A percentile compares a stretch with the other conserved stretches of the same genome.
phyloP scores from a whole-genome alignment of 2,329 filamentous ascomycete genomes.

The Calycina herbarum region DNA sequence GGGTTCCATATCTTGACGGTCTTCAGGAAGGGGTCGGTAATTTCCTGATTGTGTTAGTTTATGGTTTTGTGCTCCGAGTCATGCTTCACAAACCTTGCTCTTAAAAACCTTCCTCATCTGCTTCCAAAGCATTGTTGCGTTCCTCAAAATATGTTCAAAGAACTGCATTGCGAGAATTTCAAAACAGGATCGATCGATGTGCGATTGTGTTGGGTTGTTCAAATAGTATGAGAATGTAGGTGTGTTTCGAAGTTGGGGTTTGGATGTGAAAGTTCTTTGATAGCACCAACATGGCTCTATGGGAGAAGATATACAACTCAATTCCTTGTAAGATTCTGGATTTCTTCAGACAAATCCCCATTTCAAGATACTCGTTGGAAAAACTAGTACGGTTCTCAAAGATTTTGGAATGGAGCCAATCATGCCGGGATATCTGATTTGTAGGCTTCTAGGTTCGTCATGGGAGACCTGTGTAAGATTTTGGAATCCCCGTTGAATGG shows the following conservation, averaged over 20 bases:
- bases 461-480: not conserved
- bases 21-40: conserved; percentile 15
- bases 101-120: not conserved
- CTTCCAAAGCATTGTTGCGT: not conserved
- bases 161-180: not conserved
- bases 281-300: not conserved
- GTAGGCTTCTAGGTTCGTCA: not conserved
- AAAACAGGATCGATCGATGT: not conserved
- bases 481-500: not conserved
- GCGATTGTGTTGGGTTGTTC: not conserved
- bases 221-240: not conserved
- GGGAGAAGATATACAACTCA: not conserved
- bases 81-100: not conserved
- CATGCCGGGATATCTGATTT: not conserved
- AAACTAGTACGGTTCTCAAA: not conserved
- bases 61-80: not conserved
- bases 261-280: not conserved
- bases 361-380: not conserved
- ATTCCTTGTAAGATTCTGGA: not conserved
- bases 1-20: conserved; percentile 19
- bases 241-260: not conserved
- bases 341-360: not conserved
- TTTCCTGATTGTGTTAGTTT: conserved; percentile 14
- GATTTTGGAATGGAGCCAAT: not conserved
- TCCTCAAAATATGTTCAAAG: not conserved